Base-by-base conservation (phyloP, 2,329 filamentous ascomycete species). In the Penicillium sp. region DNA sequence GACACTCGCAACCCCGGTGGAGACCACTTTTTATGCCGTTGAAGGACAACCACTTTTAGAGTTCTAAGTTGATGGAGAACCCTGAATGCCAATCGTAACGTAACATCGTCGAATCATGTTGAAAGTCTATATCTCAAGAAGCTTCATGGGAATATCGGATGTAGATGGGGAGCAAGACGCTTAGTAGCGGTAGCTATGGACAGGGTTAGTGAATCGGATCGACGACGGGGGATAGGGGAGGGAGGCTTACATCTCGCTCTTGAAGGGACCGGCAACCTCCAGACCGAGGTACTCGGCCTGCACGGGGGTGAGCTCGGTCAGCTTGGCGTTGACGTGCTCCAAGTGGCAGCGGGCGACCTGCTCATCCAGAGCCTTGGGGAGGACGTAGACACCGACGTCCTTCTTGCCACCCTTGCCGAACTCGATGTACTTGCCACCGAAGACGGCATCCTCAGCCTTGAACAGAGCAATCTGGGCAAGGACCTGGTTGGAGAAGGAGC, bases 401-500 rank as follows among this genome's bases (percentile, higher is more conserved):
- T 95, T 87, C 80, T 93, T 89, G 73, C 86, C 87, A 53, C 80
- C 81, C 79, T 90, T 87, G 75, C 86, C 88, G 70, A 95, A 98
- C 76, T 96, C 93, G 62, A 90, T 75, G 77, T 96, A 94, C 81
- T 96, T 96, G 75, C 87, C 77, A 73, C 84, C 81, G 71, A 94
- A 98, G 43, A 77, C 84, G 68, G 80, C 80, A 69, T 97, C 90
- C 62, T 84, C 79, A 63, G 83, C 84, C 86, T 97, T 97, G 86
- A 75, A 98, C 65, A 98, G 78, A 78, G 94, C 85, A 77, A 98
- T 97, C 80, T 98, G 93, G 58, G 93, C 93, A 70, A 98, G 87
- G 63, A 97, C 93, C 81, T 98, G 93, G 86, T 98, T 98, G 81
- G 90, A 94, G 86, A 98, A 98, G 53, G 91, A 97, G 86, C 93